Base-by-base conservation (phyloP, 352 stramenopile genomes). In the Phytophthora uliginosa region DNA sequence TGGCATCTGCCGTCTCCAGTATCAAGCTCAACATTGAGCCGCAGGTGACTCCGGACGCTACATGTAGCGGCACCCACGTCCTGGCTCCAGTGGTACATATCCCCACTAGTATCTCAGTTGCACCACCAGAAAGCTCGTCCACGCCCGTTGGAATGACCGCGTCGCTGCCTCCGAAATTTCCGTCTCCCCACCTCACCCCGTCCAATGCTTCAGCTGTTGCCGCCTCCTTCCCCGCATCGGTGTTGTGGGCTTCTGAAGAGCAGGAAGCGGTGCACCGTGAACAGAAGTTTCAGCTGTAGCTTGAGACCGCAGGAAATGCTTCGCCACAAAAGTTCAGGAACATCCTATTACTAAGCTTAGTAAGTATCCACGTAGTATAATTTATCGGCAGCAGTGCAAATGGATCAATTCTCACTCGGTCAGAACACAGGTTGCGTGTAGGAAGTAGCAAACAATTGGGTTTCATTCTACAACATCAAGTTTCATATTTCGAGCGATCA, bases 11-110 rank as follows among this genome's bases (percentile, higher is more conserved):
- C 15, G 77, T 91, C 31, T 83, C 83, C 12, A 87, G 73, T 38
- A 89, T 90, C 59, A 89, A 88, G 34, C 67, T 91, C 53, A 74
- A 88, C 54, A 76, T 90, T 59, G 66, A 83, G 28, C 20, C 74
- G 45, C 57, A 63, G 24, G 31, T 70, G 22, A 62, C 50, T 8
- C 63, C 48, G 17, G 42, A 61, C 0, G 3, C 47, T 17, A 47
- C n/a, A 31, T 31, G 28, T 31, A n/a, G 36, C 8, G 71, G 24
- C 17, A 36, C 63, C 6, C 63, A 59, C 6, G 63, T 77, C 59
- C 20, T 74, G 47, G 63, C 59, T 10, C 72, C 72, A 13, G 57
- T 73, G 51, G 59, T 78, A 38, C 71, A 67, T 75, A 34, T 78
- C 31, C 47, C 55, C 8, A 12, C 48, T 54, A 18, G 8, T 31